phyloP scores from a whole-genome alignment of 192 early-diverging fungal species.

The Coemansia aciculifera region DNA sequence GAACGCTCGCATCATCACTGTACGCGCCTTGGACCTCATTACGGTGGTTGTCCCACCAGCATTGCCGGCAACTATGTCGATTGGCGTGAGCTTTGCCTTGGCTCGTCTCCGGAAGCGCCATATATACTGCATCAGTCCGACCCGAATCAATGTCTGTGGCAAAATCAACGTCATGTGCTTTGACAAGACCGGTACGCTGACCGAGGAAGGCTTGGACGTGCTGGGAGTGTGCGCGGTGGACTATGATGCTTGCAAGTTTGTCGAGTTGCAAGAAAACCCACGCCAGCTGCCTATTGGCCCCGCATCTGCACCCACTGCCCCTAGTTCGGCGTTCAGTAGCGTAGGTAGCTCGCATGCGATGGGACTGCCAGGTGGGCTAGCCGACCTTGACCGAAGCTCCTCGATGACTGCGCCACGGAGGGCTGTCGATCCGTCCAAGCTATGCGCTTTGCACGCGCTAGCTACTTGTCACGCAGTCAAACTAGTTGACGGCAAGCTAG shows the following conservation, averaged over 20 bases:
- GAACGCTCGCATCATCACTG: constrained; percentile 65
- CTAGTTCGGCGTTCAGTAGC: constrained; percentile 55
- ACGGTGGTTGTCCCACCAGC: constrained; percentile 98
- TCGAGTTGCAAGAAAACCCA: constrained; percentile 51
- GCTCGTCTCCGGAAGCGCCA: constrained; percentile 70
- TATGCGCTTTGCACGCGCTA: constrained; percentile 62
- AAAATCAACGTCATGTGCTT: constrained; percentile 96
- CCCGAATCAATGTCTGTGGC: constrained; percentile 93
- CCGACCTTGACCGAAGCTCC: constrained; percentile 43
- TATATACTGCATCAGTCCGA: constrained; percentile 94
- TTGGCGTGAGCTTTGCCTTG: constrained; percentile 96
- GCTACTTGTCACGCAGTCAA: constrained; percentile 87
- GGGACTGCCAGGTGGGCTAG: constrained; percentile 31
- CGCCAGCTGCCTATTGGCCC: constrained; percentile 44
- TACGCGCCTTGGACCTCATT: constrained; percentile 94
- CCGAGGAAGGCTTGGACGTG: constrained; percentile 94
- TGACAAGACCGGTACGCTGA: constrained; percentile 98
- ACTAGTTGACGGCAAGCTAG: constrained; percentile 80
- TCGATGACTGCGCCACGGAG: constrained; percentile 48
- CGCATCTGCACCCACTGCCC: constrained; percentile 32
- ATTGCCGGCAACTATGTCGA: constrained; percentile 95
- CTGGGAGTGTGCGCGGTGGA: constrained; percentile 78
- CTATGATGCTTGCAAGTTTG: constrained; percentile 47
- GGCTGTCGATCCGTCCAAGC: constrained; percentile 45
- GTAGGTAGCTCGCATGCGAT: constrained; percentile 31